A percentile compares a stretch with the other conserved stretches of the same genome.
Evolutionary conservation across 805 yeast genomes (phyloP).

Genomic region (Monosporozyma aerobia): DNA sequence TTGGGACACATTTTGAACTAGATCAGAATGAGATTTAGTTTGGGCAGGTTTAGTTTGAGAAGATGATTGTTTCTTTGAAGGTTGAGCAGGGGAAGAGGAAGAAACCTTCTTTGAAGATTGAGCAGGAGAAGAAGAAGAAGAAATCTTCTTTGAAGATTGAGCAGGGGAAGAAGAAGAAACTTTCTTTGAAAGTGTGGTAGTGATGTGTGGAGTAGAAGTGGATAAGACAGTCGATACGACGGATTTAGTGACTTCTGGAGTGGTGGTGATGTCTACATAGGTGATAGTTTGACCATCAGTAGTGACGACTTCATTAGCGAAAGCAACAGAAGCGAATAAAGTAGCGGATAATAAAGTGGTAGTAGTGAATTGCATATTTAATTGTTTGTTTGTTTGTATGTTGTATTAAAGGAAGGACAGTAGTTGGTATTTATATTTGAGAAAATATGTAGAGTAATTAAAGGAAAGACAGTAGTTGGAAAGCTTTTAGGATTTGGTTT

Average conservation of each 20-base stretch:
- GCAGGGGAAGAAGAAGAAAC: background rate
- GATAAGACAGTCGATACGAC: slow-evolving; percentile 35
- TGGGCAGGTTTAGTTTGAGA: background rate
- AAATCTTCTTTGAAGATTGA: background rate
- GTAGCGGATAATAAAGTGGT: slow-evolving; percentile 3
- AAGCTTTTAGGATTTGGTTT: background rate
- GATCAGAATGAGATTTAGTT: background rate
- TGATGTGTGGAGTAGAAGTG: slow-evolving; percentile 33
- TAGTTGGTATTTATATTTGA: slow-evolving; percentile 3
- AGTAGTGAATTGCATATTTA: slow-evolving; percentile 7
- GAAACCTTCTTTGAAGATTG: background rate
- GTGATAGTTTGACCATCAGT: slow-evolving; percentile 5
- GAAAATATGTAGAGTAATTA: background rate
- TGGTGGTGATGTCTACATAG: slow-evolving; percentile 40
- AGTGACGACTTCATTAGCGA: slow-evolving; percentile 7
- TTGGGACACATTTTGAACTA: background rate
- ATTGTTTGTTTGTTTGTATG: background rate
- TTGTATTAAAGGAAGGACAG: slow-evolving; percentile 4
- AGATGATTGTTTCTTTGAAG: too few relatives aligned
- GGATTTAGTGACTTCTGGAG: slow-evolving; percentile 37
- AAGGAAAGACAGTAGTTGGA: slow-evolving; percentile 1
- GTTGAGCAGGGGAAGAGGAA: background rate
- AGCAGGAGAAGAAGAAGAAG: background rate
- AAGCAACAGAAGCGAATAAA: background rate
- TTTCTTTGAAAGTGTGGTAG: slow-evolving; percentile 18